phyloP scores from a whole-genome alignment of 73 alveolate species.

The Stentor coeruleus region DNA sequence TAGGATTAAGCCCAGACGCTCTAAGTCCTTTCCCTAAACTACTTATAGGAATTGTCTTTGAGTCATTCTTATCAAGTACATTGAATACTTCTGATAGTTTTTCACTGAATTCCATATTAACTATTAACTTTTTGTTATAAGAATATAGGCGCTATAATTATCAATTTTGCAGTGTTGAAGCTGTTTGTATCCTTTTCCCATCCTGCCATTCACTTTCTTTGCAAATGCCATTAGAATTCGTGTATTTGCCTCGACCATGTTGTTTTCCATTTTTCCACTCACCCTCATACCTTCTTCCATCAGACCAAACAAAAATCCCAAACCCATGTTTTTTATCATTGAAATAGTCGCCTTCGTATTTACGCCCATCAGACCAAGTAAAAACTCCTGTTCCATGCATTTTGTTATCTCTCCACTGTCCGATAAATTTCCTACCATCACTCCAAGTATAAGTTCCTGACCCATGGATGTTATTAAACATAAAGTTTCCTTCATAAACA shows the following conservation, averaged over 20 bases:
- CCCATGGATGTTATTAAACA: slow-evolving; percentile 47
- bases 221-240: not conserved
- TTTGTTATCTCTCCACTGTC: slow-evolving; percentile 55
- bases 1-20: not conserved
- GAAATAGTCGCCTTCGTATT: slow-evolving; percentile 28
- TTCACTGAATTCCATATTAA: not conserved
- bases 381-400: slow-evolving; percentile 47
- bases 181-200: slow-evolving; percentile 24
- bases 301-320: slow-evolving; percentile 28
- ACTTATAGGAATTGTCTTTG: not conserved
- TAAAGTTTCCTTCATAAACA: slow-evolving; percentile 62
- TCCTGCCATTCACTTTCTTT: slow-evolving; percentile 36
- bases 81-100: not conserved
- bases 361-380: slow-evolving; percentile 47
- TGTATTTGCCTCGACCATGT: slow-evolving; percentile 15
- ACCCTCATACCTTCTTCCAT: slow-evolving; percentile 24
- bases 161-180: not conserved
- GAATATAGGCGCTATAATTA: too few species aligned
- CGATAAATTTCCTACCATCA: slow-evolving; percentile 51
- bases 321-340: slow-evolving; percentile 21
- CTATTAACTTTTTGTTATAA: not conserved
- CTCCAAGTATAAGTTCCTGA: slow-evolving; percentile 38
- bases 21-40: not conserved
- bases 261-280: slow-evolving; percentile 14
- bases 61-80: not conserved